Evolutionary conservation across 116 monocot genomes (phyloP), one percentile per base, ranked within the genome.

Genomic region (Zostera marina): DNA sequence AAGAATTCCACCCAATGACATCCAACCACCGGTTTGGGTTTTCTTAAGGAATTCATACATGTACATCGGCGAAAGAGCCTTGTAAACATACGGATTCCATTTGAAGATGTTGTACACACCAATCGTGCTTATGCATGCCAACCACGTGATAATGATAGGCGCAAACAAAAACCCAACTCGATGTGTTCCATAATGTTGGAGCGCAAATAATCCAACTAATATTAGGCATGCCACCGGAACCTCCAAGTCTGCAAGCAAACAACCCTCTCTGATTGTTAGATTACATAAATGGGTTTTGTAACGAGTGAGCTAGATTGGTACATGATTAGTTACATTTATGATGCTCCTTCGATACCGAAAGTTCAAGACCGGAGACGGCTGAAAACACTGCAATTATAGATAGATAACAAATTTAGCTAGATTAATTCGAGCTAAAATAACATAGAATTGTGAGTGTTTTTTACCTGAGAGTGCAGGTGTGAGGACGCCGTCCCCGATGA

Each of bases 391-490:
- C 32, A 32, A 32, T 13, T 63, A 56, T 20, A 25, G n/a, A 6
- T n/a, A 43, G 22, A 17, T 21, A 22, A 22, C 24, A 1, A 47
- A 49, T 17, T 39, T 40, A 48, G 16, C 17, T 41, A 16, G 26
- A 46, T 7, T 44, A 21, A 23, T 22, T 11, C 23, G 11, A 11
- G 11, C 23, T 13, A n/a, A 47, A 62, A 62, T 9, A 46, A 11
- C 8, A 58, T 14, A n/a, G 14, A 56, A 38, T 40, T 42, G 53
- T 6, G 7, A n/a, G 19, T 43, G 59, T 11, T 21, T 11, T 21
- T 42, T 56, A 74, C 74, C 74, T 5, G 75, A 75, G 56, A 70
- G 70, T 42, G 70, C 75, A 13, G 75, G 75, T 12, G 75, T 75
- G 21, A 75, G 70, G 11, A 75, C 54, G 11, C 75, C 75, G 66